Base-by-base conservation (phyloP, 139 green algal genomes). In the Spirogloea muscicola region DNA sequence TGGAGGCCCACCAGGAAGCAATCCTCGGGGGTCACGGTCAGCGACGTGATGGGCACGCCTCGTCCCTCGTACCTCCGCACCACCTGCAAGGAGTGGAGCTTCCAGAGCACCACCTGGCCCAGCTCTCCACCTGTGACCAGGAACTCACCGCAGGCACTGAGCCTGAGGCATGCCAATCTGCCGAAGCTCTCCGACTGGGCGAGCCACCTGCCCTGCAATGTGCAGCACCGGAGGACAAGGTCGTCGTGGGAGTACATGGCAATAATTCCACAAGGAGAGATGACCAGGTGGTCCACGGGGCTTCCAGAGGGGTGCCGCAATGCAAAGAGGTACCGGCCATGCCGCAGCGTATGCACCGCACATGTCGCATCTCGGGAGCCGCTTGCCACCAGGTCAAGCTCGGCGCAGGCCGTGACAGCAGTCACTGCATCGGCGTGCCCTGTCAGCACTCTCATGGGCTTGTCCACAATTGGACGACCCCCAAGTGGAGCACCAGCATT, bases 271-370 rank as follows among this genome's bases (percentile, higher is more conserved):
- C 31, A 18, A 7, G 16, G 41, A 33, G 27, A 43, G 5, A 64
- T 18, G 0, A 21, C 48, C 49, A 65, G 21, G 21, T 27, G 46
- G 21, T 34, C 21, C 36, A 75, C 34, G 18, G 37, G 13, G 33
- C 31, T 13, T n/a, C 38, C 16, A 5, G 5, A 25, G 21, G 67
- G 67, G 49, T 75, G 67, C 16, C 29, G 10, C 16, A 89, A 38
- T 6, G 42, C 68, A 29, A 77, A 74, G 49, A 88, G 38, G 61
- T 76, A 85, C 49, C 70, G 55, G 44, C 85, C 85, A 3, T 25
- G 46, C 10, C 65, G 37, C n/a, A 90, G 79, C 41, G 79, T 82
- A 83, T 91, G 86, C 36, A 91, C 72, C 42, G 90, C 44, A 36
- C 87, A 5, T 3, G 72, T 65, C 38, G 83, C 86, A 41, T 88